A percentile compares a stretch with the other conserved stretches of the same genome.
phyloP scores from a whole-genome alignment of 345 rosid genomes.

The Gossypium longicalyx region DNA sequence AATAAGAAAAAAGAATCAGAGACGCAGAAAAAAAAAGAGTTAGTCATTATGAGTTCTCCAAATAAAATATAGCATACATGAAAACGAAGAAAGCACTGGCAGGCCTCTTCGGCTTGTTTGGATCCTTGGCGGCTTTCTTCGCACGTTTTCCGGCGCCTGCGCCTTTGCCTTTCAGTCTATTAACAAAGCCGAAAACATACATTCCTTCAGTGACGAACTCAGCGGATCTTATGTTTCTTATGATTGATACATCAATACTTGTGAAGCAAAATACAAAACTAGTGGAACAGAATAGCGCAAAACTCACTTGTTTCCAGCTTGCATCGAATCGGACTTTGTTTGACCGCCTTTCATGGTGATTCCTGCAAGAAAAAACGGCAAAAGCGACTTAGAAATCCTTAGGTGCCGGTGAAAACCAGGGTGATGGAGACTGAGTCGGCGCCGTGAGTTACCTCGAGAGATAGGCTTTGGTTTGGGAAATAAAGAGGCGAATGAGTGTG shows the following conservation, averaged over 20 bases:
- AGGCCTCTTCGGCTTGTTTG: conserved; percentile 88
- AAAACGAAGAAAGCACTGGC: conserved; percentile 82
- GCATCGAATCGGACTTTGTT: conserved; percentile 36
- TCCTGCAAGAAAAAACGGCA: conserved; percentile 30
- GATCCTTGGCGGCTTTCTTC: conserved; percentile 71
- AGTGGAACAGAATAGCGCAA: background rate
- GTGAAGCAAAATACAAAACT: background rate
- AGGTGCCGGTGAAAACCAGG: background rate
- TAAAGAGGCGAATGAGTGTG: conserved; percentile 18
- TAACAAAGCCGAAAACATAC: background rate
- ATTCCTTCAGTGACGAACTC: background rate
- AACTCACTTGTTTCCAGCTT: conserved; percentile 40
- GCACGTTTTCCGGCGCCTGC: conserved; percentile 29
- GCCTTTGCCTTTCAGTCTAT: conserved; percentile 54
- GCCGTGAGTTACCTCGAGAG: conserved; percentile 25
- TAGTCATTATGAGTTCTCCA: background rate
- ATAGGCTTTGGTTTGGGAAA: conserved; percentile 27
- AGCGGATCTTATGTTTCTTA: background rate
- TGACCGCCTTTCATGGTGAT: conserved; percentile 60
- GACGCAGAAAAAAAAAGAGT: background rate
- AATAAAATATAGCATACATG: conserved; percentile 39
- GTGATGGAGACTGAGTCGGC: conserved; percentile 26
- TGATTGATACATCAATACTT: background rate
- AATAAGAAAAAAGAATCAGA: background rate
- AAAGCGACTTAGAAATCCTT: conserved; percentile 25